Conservation (phyloP, 202 grass and related monocot species). For the Zoysia matrella region DNA sequence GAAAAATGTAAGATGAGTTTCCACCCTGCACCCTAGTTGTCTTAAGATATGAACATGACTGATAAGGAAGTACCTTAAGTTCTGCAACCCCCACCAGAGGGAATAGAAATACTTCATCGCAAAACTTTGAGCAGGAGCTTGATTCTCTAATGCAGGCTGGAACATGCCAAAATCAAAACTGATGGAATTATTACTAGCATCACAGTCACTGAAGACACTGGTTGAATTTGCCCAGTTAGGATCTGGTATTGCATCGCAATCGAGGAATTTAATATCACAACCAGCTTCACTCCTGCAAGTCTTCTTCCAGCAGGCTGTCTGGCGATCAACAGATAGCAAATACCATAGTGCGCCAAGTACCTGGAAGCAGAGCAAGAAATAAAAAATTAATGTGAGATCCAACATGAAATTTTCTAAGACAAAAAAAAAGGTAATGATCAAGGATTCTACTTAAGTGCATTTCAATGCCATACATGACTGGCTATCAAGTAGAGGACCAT, state of each 20-base stretch:
- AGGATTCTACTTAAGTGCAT: too few relatives aligned
- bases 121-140: constrained; percentile 68
- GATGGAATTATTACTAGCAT: constrained; percentile 19
- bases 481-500: too few relatives aligned
- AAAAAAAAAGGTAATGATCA: neutral
- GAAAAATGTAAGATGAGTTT: neutral
- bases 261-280: constrained; percentile 66
- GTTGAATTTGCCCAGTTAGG: constrained; percentile 52
- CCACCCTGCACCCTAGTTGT: neutral
- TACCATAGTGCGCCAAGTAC: constrained; percentile 90
- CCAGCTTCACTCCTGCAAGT: constrained; percentile 59
- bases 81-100: constrained; percentile 62
- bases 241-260: constrained; percentile 54
- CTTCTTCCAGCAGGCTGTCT: constrained; percentile 75
- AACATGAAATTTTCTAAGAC: constrained; percentile 14
- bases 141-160: constrained; percentile 59
- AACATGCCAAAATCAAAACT: constrained; percentile 88
- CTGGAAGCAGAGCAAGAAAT: constrained; percentile 46
- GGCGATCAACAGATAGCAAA: constrained; percentile 45
- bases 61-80: constrained; percentile 56
- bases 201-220: constrained; percentile 57
- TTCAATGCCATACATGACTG: too few relatives aligned
- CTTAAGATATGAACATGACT: neutral
- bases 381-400: constrained; percentile 17
- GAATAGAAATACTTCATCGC: constrained; percentile 93